Evolutionary conservation across 1,139 yeast species (phyloP).

Genomic region (Kodamaea sp.): DNA sequence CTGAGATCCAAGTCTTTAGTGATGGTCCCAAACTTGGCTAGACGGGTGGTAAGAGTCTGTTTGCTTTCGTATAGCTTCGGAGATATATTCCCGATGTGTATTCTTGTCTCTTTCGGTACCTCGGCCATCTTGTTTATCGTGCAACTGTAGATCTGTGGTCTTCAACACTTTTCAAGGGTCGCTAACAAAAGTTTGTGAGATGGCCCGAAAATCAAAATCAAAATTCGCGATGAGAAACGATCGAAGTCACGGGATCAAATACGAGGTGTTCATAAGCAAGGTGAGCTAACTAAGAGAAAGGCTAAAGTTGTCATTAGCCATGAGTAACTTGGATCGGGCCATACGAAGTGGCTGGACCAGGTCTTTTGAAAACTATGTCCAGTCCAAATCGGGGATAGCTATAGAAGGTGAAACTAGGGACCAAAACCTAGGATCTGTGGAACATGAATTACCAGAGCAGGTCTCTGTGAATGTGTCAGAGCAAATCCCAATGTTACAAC

Average conservation of each 20-base stretch:
- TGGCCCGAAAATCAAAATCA: too few species aligned
- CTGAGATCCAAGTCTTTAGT: constrained; percentile 46
- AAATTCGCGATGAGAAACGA: neutral
- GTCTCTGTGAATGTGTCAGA: constrained; percentile 3
- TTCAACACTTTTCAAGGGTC: neutral
- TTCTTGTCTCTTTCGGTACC: constrained; percentile 29
- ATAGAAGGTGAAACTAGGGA: neutral
- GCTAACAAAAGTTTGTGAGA: constrained; percentile 2
- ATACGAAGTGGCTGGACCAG: neutral
- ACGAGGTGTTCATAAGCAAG: too few species aligned
- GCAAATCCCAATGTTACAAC: constrained; percentile 5
- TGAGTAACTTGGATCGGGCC: neutral
- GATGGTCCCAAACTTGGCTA: constrained; percentile 53
- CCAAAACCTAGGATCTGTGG: neutral
- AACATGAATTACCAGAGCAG: neutral
- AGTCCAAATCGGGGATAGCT: neutral
- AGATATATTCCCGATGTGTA: constrained; percentile 75
- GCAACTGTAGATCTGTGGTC: neutral
- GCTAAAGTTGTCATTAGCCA: too few species aligned
- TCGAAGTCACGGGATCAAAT: neutral
- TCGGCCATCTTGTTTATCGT: constrained; percentile 1
- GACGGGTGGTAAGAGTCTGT: constrained; percentile 44
- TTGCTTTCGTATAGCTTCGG: constrained; percentile 47
- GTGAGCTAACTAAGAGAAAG: too few species aligned
- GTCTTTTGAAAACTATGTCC: neutral